Conservation (phyloP, 345 rosid genomes). For the Camelina laxa region DNA sequence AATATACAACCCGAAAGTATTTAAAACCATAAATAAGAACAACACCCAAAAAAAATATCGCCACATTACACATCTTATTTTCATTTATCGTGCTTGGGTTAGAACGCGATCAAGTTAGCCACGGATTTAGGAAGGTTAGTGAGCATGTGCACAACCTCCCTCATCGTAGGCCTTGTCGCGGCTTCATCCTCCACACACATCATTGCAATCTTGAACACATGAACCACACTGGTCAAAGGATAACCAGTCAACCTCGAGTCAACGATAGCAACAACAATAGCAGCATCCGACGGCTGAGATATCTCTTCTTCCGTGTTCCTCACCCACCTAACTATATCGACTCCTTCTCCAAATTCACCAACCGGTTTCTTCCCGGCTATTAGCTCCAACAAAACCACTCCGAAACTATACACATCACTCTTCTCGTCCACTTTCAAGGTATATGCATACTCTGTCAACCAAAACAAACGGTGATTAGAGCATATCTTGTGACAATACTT, state of each 20-base stretch:
- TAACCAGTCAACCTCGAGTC: slow-evolving; percentile 73
- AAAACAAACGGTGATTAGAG: neutral
- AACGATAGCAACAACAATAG: slow-evolving; percentile 63
- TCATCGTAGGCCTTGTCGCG: slow-evolving; percentile 77
- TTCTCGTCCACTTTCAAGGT: slow-evolving; percentile 89
- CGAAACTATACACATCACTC: slow-evolving; percentile 93
- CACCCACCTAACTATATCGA: slow-evolving; percentile 94
- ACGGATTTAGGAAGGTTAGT: slow-evolving; percentile 61
- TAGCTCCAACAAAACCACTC: slow-evolving; percentile 83
- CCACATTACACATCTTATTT: slow-evolving; percentile 29
- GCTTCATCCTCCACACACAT: slow-evolving; percentile 82
- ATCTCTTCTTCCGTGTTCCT: slow-evolving; percentile 67
- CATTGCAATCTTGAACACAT: slow-evolving; percentile 77
- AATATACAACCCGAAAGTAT: slow-evolving; percentile 18
- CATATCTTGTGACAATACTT: neutral
- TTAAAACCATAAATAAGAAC: neutral
- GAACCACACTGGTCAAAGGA: slow-evolving; percentile 59
- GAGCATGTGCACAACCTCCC: slow-evolving; percentile 88
- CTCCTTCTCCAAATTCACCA: slow-evolving; percentile 95
- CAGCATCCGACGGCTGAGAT: slow-evolving; percentile 69
- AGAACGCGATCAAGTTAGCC: slow-evolving; percentile 48
- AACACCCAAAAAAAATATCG: slow-evolving; percentile 27
- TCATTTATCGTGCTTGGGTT: slow-evolving; percentile 1
- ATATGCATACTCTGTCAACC: slow-evolving; percentile 71
- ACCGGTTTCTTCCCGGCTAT: slow-evolving; percentile 85